Conservation (phyloP, 768 basidiomycete species). For the Atractiella rhizophila region DNA sequence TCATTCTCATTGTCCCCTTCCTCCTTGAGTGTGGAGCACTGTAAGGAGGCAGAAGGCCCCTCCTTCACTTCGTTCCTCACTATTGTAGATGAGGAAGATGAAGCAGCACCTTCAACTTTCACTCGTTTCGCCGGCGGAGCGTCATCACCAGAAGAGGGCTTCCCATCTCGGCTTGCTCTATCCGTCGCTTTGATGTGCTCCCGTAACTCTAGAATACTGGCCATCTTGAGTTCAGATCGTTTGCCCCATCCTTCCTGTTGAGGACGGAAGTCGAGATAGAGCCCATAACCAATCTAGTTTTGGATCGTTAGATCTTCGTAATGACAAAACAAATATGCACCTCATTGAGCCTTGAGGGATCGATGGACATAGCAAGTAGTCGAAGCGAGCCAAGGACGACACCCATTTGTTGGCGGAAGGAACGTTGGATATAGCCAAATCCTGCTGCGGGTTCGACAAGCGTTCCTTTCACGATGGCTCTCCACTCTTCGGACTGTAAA, state of each 20-base stretch:
- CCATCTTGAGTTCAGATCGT: constrained; percentile 44
- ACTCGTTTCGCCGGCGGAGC: too few relatives aligned
- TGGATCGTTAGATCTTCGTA: constrained; percentile 28
- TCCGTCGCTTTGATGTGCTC: constrained; percentile 8
- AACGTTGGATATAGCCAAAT: constrained; percentile 54
- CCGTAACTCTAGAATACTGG: constrained; percentile 33
- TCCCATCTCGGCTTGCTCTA: too few relatives aligned
- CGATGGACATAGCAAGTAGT: constrained; percentile 22
- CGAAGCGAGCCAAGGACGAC: constrained; percentile 30
- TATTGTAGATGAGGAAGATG: too few relatives aligned
- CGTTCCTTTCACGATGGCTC: constrained; percentile 45
- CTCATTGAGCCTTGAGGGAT: constrained; percentile 21
- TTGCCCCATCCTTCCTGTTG: constrained; percentile 60
- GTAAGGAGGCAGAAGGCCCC: too few relatives aligned
- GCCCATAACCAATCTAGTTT: constrained; percentile 39
- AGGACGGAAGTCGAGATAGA: constrained; percentile 76
- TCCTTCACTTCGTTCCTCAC: too few relatives aligned
- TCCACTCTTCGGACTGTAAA: constrained; percentile 45
- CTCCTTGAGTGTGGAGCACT: too few relatives aligned
- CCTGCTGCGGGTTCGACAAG: constrained; percentile 43
- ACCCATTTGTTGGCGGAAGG: constrained; percentile 55
- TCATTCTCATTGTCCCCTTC: too few relatives aligned
- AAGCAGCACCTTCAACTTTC: too few relatives aligned
- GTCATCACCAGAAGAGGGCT: too few relatives aligned
- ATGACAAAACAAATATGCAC: not conserved